A percentile compares a stretch with the other conserved stretches of the same genome.
Evolutionary conservation across 345 rosid genomes (phyloP).

Genomic region (Kandelia obovata): DNA sequence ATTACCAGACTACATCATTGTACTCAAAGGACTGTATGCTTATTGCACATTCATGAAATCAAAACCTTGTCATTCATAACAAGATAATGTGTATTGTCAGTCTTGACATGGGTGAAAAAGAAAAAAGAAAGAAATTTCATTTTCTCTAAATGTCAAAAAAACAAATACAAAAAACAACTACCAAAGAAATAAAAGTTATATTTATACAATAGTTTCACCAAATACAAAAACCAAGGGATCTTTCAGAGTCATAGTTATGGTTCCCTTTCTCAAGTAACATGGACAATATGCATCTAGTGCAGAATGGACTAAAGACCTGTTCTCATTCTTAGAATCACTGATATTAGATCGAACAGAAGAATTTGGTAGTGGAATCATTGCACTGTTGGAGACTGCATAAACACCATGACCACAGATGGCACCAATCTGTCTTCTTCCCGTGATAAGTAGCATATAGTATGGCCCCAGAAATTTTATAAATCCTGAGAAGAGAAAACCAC

Average conservation of each 20-base stretch:
- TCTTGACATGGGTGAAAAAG: too few relatives aligned
- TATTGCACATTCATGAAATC: too few relatives aligned
- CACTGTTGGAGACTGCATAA: slow-evolving; percentile 77
- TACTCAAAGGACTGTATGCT: too few relatives aligned
- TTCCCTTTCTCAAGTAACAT: background rate
- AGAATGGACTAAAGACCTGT: slow-evolving; percentile 55
- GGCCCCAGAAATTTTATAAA: slow-evolving; percentile 96
- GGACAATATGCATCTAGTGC: slow-evolving; percentile 5
- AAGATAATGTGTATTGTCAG: too few relatives aligned
- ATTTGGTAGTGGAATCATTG: slow-evolving; percentile 74
- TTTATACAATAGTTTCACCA: background rate
- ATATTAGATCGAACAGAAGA: slow-evolving; percentile 44
- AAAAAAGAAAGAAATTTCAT: too few relatives aligned
- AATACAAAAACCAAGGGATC: background rate
- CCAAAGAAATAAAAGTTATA: too few relatives aligned
- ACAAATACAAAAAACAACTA: too few relatives aligned
- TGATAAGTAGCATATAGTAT: slow-evolving; percentile 92
- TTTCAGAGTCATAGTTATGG: background rate
- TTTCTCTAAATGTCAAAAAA: too few relatives aligned
- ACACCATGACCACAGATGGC: slow-evolving; percentile 81
- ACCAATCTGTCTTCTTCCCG: slow-evolving; percentile 86
- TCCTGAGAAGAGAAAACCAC: slow-evolving; percentile 45
- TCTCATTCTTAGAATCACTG: slow-evolving; percentile 60
- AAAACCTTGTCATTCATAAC: too few relatives aligned
- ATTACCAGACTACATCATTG: too few relatives aligned